Percentiles rank a stretch among this genome's conserved stretches.
Conservation (phyloP, 2,329 filamentous ascomycete genomes). For the Verticillium nonalfalfae region DNA sequence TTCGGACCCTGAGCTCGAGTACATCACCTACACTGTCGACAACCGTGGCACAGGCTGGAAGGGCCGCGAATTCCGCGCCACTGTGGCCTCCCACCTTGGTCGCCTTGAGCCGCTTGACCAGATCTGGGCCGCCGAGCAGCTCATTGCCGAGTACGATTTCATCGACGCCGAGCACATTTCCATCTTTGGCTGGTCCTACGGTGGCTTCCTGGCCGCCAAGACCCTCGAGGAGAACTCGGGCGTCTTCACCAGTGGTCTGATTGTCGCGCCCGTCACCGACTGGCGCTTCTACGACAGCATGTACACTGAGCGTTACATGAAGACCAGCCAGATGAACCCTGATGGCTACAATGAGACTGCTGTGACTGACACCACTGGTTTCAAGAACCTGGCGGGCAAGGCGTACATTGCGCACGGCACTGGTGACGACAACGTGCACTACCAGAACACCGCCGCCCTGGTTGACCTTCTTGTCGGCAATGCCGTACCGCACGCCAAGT, state of each 20-base stretch:
- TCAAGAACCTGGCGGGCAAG: slow-evolving; percentile 54
- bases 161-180: slow-evolving; percentile 54
- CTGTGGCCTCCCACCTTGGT: slow-evolving; percentile 54
- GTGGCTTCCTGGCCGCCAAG: slow-evolving; percentile 61
- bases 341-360: slow-evolving; percentile 56
- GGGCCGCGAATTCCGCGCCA: slow-evolving; percentile 55
- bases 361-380: slow-evolving; percentile 51
- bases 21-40: slow-evolving; percentile 62
- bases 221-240: slow-evolving; percentile 56
- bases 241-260: slow-evolving; percentile 55
- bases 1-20: slow-evolving; percentile 62
- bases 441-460: slow-evolving; percentile 58
- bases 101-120: slow-evolving; percentile 60
- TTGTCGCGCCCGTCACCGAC: slow-evolving; percentile 60
- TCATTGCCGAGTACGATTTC: slow-evolving; percentile 41
- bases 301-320: slow-evolving; percentile 71
- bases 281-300: slow-evolving; percentile 67
- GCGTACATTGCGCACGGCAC: slow-evolving; percentile 60
- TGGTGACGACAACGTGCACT: slow-evolving; percentile 68
- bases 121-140: slow-evolving; percentile 56
- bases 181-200: slow-evolving; percentile 66
- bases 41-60: slow-evolving; percentile 61
- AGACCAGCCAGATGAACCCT: slow-evolving; percentile 47
- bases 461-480: slow-evolving; percentile 54
- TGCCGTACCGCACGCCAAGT: slow-evolving; percentile 52